phyloP scores from a whole-genome alignment of 306 rosid genomes.

The Prinsepia uniflora region DNA sequence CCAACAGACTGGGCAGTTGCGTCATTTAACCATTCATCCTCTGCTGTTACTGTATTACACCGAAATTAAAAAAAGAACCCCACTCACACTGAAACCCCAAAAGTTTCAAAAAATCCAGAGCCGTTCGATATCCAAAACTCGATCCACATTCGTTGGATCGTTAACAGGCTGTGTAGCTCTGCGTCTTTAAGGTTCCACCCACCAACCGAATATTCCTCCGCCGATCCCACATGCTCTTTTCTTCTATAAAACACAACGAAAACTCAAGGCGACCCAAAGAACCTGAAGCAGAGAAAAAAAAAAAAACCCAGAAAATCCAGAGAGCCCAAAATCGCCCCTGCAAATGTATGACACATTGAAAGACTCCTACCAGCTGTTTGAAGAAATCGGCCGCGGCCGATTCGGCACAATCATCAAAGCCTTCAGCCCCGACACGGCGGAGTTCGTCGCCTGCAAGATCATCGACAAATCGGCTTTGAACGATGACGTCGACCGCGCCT shows the following conservation, averaged over 20 bases:
- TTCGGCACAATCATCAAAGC: conserved; percentile 50
- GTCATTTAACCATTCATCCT: not conserved
- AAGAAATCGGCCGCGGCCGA: conserved; percentile 73
- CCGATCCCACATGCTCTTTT: conserved; percentile 10
- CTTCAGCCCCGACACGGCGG: too few relatives aligned
- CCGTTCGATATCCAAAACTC: not conserved
- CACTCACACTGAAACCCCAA: not conserved
- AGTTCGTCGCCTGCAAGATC: too few relatives aligned
- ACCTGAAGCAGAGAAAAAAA: too few relatives aligned
- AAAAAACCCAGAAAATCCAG: not conserved
- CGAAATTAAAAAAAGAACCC: too few relatives aligned
- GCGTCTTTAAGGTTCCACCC: not conserved
- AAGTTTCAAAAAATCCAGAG: not conserved
- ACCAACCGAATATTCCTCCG: conserved; percentile 31
- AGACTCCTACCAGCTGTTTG: conserved; percentile 45
- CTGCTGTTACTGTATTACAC: not conserved
- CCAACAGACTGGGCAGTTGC: not conserved
- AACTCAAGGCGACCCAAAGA: too few relatives aligned
- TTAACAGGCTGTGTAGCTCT: not conserved
- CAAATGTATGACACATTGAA: conserved; percentile 50
- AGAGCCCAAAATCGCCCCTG: not conserved
- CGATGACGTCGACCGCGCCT: too few relatives aligned
- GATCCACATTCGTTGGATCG: not conserved
- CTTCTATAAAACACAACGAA: conserved; percentile 12
- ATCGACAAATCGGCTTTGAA: too few relatives aligned